Percentiles rank a stretch among this genome's conserved stretches.
Evolutionary conservation across 805 yeast genomes (phyloP).

Genomic region (Lipomyces yamanashiensis): DNA sequence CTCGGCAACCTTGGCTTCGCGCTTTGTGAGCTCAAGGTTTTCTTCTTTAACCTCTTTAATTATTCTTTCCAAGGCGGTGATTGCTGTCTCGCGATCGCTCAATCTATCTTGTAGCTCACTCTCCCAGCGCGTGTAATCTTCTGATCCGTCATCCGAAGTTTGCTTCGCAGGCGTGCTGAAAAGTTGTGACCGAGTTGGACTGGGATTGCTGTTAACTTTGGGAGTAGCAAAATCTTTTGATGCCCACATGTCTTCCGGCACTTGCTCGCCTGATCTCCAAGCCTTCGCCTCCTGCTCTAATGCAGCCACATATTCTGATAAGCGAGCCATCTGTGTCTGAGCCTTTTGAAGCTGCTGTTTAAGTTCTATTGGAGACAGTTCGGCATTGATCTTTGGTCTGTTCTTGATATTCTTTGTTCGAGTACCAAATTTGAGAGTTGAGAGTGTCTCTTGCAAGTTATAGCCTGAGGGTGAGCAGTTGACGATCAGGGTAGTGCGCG

Average conservation of each 20-base stretch:
- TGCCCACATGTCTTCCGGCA: constrained; percentile 42
- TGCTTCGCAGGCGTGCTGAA: background rate
- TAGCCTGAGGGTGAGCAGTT: constrained; percentile 69
- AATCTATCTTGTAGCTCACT: constrained; percentile 44
- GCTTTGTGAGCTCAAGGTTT: constrained; percentile 9
- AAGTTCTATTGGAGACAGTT: constrained; percentile 57
- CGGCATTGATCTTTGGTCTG: constrained; percentile 65
- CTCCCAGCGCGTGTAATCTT: constrained; percentile 42
- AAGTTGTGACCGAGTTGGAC: constrained; percentile 13
- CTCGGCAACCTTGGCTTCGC: constrained; percentile 14
- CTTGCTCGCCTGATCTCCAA: constrained; percentile 47
- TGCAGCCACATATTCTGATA: constrained; percentile 45
- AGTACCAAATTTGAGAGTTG: constrained; percentile 74
- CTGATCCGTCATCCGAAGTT: constrained; percentile 30
- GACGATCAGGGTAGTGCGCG: constrained; percentile 72
- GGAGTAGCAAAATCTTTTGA: constrained; percentile 9
- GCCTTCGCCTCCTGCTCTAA: constrained; percentile 51
- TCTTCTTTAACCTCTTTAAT: constrained; percentile 24
- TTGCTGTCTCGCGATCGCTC: constrained; percentile 40
- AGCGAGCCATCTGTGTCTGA: constrained; percentile 44
- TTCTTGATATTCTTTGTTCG: constrained; percentile 73
- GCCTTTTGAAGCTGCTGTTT: constrained; percentile 46
- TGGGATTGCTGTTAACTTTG: constrained; percentile 2
- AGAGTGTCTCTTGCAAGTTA: constrained; percentile 67
- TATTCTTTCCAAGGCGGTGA: constrained; percentile 34